These are phyloP conservation scores for Naganishia albida DNA, from an alignment of 1,284 basidiomycete genomes.

Conservation along the genomic window DNA sequence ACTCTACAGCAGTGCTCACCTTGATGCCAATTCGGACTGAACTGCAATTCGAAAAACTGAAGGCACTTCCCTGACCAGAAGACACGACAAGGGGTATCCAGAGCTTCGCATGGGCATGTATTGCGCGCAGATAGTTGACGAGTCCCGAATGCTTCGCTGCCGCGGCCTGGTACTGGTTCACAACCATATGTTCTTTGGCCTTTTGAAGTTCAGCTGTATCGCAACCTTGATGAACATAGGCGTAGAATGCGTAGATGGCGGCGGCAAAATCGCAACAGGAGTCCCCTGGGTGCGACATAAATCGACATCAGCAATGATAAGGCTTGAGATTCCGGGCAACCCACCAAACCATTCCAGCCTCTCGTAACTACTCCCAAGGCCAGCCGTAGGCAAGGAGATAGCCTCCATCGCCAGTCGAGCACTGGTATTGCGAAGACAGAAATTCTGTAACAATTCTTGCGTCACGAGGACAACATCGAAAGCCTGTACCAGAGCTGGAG, in stretches of 20 bases:
- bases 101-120: not conserved
- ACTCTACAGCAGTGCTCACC: not conserved
- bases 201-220: not conserved
- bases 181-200: conserved; percentile 5
- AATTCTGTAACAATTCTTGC: conserved; percentile 4
- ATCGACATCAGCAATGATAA: not conserved
- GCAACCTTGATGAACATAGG: not conserved
- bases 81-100: conserved; percentile 5
- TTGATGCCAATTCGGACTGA: conserved; percentile 12
- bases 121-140: not conserved
- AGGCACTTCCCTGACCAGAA: not conserved
- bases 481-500: conserved; percentile 9
- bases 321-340: not conserved
- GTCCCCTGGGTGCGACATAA: not conserved
- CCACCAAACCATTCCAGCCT: conserved; percentile 22
- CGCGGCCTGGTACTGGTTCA: not conserved
- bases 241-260: conserved; percentile 18
- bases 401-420: conserved; percentile 6
- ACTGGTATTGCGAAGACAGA: not conserved
- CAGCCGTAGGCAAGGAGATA: conserved; percentile 5
- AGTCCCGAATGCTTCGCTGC: conserved; percentile 16
- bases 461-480: conserved; percentile 4
- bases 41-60: not conserved
- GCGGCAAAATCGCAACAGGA: conserved; percentile 18
- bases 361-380: conserved; percentile 1